Evolutionary conservation across 768 basidiomycete species (phyloP), one percentile per base, ranked within the genome.

Genomic region (Tylopilus rubrobrunneus): DNA sequence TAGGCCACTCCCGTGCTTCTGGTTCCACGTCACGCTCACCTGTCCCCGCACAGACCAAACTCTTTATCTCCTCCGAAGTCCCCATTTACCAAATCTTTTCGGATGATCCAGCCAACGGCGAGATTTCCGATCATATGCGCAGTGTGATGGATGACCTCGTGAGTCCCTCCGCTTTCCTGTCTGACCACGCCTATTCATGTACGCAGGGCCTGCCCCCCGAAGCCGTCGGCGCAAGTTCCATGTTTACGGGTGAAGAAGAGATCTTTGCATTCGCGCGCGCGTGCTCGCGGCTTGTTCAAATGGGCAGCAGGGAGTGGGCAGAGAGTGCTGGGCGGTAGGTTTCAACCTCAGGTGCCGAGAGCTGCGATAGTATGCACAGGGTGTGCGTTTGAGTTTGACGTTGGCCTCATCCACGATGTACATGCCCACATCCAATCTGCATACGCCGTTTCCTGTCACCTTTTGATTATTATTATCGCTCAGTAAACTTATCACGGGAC

Each of bases 191-290:
- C 17, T 17, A 12, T 10, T 15, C 28, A 21, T 28, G 1, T 11
- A 25, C 51, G 31, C 59, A 95, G 92, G 93, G 93, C 19, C 75
- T 98, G 1, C 79, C 87, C 1, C 79, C 78, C 23, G 84, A 92
- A 28, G 73, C 80, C 19, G 87, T 96, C 17, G 90, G 92, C 33
- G 76, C 78, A 2, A 92, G 88, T 56, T 87, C 92, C 41, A 89
- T 99, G 75, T 98, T 98, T 67, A 87, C 87, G 0, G 95, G 96
- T 4, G 95, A 98, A 64, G 97, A 98, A 69, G 97, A 98, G 71
- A 68, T 98, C 0, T 99, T 99, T 67, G 97, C 97, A 0, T 99
- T 98, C 69, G 94, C 93, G 11, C 82, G 97, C 34, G 95, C 95
- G 19, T 92, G 90, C 65, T 92, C 89, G 23, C 78, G 92, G 42